Evolutionary conservation across 192 early-diverging fungal species (phyloP), one percentile per base, ranked within the genome.

Genomic region (Geranomyces michiganensis): DNA sequence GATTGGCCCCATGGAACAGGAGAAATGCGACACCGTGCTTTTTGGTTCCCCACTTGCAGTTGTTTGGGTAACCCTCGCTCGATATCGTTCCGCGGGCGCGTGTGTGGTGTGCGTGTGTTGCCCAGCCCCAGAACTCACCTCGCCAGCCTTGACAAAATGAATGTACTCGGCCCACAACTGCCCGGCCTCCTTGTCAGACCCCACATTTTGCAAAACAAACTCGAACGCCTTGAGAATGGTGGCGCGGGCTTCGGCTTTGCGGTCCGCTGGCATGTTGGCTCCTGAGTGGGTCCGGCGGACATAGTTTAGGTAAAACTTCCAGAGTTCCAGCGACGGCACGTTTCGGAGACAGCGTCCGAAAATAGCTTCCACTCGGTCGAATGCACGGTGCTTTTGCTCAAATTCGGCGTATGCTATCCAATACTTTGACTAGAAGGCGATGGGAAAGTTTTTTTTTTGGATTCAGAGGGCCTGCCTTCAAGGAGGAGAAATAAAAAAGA

Each of bases 131-230:
- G 7, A 47, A 64, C 69, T 62, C 76, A 92, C 90, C 87, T 93
- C 89, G 26, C 78, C 86, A 56, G 87, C 82, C 67, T 86, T 89
- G 56, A 95, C 71, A 76, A 94, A 98, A 26, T 78, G 81, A 33
- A 97, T 81, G 71, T 95, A 99, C 58, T 95, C 90, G 13, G 81
- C 72, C 96, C 96, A 99, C 32, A 99, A 90, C 32, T 76, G 74
- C 0, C 95, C 95, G 7, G 95, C 87, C 26, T 96, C 93, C 55
- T 90, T 90, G 76, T 99, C 95, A 10, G 87, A 75, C 0, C 96
- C 96, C 46, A 99, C 85, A 72, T 93, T 90, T 53, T 89, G 85
- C 0, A 99, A 78, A 17, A 94, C 93, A 75, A 91, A 93, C 73
- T 97, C 95, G 79, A 88, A 97, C 17, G 94, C 88, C 70, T 92